Conservation (phyloP, 164 flowering plant genomes). For the Santalum album region DNA sequence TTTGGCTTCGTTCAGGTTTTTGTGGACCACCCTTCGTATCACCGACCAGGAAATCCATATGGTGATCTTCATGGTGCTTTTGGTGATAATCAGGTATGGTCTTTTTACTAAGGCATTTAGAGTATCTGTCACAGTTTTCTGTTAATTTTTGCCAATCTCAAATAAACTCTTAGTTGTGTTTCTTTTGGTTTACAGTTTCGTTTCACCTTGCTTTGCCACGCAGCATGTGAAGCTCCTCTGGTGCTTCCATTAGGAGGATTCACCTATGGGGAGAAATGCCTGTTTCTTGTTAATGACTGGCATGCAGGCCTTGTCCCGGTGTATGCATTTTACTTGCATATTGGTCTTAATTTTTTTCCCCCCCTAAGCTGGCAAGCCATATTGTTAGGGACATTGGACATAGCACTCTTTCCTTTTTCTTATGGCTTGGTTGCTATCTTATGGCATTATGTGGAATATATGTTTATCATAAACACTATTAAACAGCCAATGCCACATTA, state of each 20-base stretch:
- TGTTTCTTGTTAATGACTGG: conserved; percentile 96
- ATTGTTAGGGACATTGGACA: no score
- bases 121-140: background rate
- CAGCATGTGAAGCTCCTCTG: conserved; percentile 97
- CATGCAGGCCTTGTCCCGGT: conserved; percentile 93
- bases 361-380: no score
- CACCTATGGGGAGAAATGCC: conserved; percentile 82
- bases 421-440: no score
- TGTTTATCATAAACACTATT: no score
- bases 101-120: background rate
- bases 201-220: conserved; percentile 86
- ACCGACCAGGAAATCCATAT: conserved; percentile 89
- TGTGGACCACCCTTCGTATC: conserved; percentile 87
- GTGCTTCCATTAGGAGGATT: conserved; percentile 89
- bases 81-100: conserved; percentile 85
- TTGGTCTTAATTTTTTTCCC: background rate
- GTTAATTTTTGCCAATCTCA: background rate
- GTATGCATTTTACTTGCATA: conserved; percentile 32
- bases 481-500: no score
- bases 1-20: conserved; percentile 46
- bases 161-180: no score
- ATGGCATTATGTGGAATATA: no score
- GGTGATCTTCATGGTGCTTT: conserved; percentile 83
- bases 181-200: conserved; percentile 57
- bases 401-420: no score